Evolutionary conservation across 169 alveolate genomes (phyloP), one percentile per base, ranked within the genome.

Genomic region (Plasmodium gallinaceum): DNA sequence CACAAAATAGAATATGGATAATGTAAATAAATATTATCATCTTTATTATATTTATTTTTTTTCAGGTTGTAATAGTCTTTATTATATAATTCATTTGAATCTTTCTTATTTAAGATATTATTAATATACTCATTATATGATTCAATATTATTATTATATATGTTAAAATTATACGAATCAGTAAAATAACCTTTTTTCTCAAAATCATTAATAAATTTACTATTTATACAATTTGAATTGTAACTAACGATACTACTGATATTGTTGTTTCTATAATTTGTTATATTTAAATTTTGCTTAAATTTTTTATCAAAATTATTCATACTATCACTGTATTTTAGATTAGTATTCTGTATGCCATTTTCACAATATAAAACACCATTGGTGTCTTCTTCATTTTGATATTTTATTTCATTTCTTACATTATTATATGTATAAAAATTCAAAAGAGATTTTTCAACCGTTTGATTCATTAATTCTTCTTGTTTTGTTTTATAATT

Each of bases 1-100:
- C 74, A 69, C n/a, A 83, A 61, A 57, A 83, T 83, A 20, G 83
- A 68, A 22, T 83, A 69, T 24, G 91, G 91, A 62, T 83, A 83
- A 48, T 83, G 54, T 18, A 83, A 62, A 61, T 69, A 83, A 6
- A 83, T 70, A 61, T 83, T 83, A 18, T 70, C 57, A 26, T 83
- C 73, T 57, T 68, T 69, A 24, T 7, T 52, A 32, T 70, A 0
- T 1, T 39, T n/a, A 7, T 57, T 37, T 51, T 39, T 48, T 6
- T 39, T n/a, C 22, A 32, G 62, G 8, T 45, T 39, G 12, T 54
- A n/a, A 6, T 65, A 37, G 46, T 68, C n/a, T n/a, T 72, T 10
- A 16, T 42, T 52, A 9, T 8, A 18, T 52, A 43, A 18, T 18
- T 48, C 51, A 26, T 20, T 37, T 39, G 14, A 32, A 54, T 52